Conservation (phyloP, 108 stramenopile species). For the Cylindrotheca closterium region DNA sequence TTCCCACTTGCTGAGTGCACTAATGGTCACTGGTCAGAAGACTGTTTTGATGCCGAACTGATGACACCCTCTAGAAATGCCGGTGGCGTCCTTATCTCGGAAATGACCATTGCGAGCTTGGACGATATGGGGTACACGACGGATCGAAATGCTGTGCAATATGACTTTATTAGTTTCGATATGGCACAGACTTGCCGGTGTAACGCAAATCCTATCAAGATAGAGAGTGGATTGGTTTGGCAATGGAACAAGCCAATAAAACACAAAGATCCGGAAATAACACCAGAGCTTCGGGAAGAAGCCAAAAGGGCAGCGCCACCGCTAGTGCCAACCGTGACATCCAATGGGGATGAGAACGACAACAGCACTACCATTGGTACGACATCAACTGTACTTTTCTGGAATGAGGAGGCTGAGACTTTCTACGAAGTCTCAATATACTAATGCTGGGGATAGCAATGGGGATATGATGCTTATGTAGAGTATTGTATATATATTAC, state of each 20-base stretch:
- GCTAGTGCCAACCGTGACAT: not conserved
- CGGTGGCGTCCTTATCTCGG: not conserved
- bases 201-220: not conserved
- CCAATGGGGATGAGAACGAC: not conserved
- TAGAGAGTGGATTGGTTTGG: not conserved
- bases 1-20: not conserved
- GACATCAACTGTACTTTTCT: not conserved
- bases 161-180: not conserved
- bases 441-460: too few relatives aligned
- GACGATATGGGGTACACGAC: not conserved
- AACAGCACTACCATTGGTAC: not conserved
- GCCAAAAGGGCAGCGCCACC: not conserved
- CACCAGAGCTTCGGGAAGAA: not conserved
- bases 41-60: not conserved
- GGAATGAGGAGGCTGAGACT: not conserved
- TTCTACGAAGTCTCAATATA: not conserved
- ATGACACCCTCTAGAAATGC: not conserved
- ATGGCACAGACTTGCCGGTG: not conserved
- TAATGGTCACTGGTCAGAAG: not conserved
- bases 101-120: not conserved
- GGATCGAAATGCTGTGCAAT: not conserved
- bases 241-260: not conserved
- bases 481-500: too few relatives aligned
- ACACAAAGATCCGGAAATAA: not conserved
- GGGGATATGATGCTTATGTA: too few relatives aligned